Evolutionary conservation across 2,329 filamentous ascomycete genomes (phyloP), one percentile per base, ranked within the genome.

Genomic region (Fusarium sp.): DNA sequence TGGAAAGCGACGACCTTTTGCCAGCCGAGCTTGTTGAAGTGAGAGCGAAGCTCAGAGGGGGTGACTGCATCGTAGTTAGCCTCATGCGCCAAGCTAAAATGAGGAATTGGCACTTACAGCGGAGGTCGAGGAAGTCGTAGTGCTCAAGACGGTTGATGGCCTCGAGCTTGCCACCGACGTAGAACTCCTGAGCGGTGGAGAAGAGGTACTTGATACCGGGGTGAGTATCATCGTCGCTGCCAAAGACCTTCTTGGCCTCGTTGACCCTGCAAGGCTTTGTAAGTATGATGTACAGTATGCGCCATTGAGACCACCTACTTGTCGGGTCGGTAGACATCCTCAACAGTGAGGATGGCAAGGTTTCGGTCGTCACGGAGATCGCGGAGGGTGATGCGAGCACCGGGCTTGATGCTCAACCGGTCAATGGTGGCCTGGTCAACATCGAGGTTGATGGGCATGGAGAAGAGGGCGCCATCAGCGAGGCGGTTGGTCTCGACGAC

Each of bases 11-110:
- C 97, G 79, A 99, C 96, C 84, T 93, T 93, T 85, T 94, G 92
- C 97, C 97, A 99, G 86, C 97, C 97, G 79, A 99, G 95, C 91
- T 99, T 99, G 90, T 98, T 97, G 82, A 99, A 99, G 89, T 98
- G 96, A 75, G 94, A 88, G 80, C 97, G 94, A 80, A 99, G 90
- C 87, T 99, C 97, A 58, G 97, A 93, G 74, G 97, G 97, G 12
- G 97, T 97, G 87, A 96, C 93, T 95, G 58, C 60, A 8, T 25
- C 6, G 30, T 17, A 22, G 60, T 78, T 66, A 80, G 75, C 38
- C 43, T 47, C 6, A 17, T 54, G 30, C 17, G 38, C 6, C 11
- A 30, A 22, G 5, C 33, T n/a, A 32, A 30, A 14, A 20, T 22
- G 56, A 32, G 22, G 37, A 52, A 43, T 33, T 7, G 22, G 25